These are phyloP conservation scores for Diplogelasinospora grovesii DNA, from an alignment of 495 filamentous ascomycete species.

Conservation along the genomic window DNA sequence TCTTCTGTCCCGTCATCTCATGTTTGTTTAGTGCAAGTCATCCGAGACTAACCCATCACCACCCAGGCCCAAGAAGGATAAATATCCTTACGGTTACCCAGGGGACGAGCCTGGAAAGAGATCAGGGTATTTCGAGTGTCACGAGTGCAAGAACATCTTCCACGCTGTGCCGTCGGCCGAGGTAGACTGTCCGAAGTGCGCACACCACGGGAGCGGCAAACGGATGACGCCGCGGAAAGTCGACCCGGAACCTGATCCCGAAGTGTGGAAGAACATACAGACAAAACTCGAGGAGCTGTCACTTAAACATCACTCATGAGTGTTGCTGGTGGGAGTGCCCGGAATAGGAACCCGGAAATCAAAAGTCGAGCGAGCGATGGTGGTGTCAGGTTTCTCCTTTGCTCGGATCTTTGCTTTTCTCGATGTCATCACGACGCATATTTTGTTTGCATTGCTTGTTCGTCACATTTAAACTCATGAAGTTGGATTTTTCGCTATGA, in stretches of 20 bases:
- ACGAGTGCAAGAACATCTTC: constrained; percentile 54
- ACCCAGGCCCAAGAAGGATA: constrained; percentile 58
- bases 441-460: no score
- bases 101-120: constrained; percentile 52
- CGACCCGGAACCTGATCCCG: constrained; percentile 59
- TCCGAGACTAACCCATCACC: constrained; percentile 21
- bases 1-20: constrained; percentile 19
- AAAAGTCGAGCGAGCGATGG: no score
- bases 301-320: constrained; percentile 23
- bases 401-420: no score
- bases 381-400: no score
- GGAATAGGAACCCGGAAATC: no score
- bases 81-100: constrained; percentile 72
- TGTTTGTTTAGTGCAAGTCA: background rate
- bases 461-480: no score
- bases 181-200: constrained; percentile 55
- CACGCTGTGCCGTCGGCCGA: constrained; percentile 33
- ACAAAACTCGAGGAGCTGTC: constrained; percentile 46
- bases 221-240: constrained; percentile 49
- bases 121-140: constrained; percentile 53
- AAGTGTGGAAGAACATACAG: constrained; percentile 54
- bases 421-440: no score
- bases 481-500: no score
- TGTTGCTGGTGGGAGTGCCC: no score
- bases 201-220: constrained; percentile 47